Percentiles rank a stretch among this genome's conserved stretches.
phyloP scores from a whole-genome alignment of 768 basidiomycete species.

The Scleroderma citrinum region DNA sequence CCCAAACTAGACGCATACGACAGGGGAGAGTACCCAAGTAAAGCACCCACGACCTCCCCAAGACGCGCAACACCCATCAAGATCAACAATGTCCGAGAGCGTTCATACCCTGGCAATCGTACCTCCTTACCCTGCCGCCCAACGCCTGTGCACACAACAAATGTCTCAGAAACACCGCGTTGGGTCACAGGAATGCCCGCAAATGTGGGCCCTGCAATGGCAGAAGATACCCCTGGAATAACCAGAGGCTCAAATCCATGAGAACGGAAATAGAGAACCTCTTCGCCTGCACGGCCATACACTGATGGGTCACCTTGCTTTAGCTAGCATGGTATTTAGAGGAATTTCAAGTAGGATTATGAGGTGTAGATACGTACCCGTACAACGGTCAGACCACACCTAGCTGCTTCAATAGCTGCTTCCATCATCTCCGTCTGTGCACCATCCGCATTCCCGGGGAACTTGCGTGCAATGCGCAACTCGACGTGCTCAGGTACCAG shows the following conservation, averaged over 20 bases:
- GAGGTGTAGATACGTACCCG: slow-evolving; percentile 45
- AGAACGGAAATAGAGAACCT: slow-evolving; percentile 85
- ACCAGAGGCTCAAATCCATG: slow-evolving; percentile 81
- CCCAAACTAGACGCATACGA: background rate
- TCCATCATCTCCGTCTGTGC: slow-evolving; percentile 96
- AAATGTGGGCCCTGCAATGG: slow-evolving; percentile 83
- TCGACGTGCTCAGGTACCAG: slow-evolving; percentile 70
- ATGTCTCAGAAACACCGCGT: slow-evolving; percentile 85
- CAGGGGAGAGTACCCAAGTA: slow-evolving; percentile 27
- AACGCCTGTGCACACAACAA: slow-evolving; percentile 91
- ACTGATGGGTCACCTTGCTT: slow-evolving; percentile 98
- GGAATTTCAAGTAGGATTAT: background rate
- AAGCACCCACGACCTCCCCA: slow-evolving; percentile 57
- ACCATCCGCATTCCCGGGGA: slow-evolving; percentile 94
- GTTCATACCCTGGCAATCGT: slow-evolving; percentile 81
- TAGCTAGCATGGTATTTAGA: slow-evolving; percentile 41
- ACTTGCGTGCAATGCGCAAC: slow-evolving; percentile 90
- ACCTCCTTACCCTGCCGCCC: slow-evolving; percentile 81
- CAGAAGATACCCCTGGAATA: slow-evolving; percentile 86
- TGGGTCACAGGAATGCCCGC: slow-evolving; percentile 94
- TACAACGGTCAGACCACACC: slow-evolving; percentile 77
- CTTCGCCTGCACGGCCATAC: slow-evolving; percentile 92
- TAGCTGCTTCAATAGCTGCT: slow-evolving; percentile 78
- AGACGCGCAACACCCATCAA: slow-evolving; percentile 96
- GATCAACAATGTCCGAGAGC: slow-evolving; percentile 73